phyloP scores from a whole-genome alignment of 352 stramenopile species.

The Pythium volutum region DNA sequence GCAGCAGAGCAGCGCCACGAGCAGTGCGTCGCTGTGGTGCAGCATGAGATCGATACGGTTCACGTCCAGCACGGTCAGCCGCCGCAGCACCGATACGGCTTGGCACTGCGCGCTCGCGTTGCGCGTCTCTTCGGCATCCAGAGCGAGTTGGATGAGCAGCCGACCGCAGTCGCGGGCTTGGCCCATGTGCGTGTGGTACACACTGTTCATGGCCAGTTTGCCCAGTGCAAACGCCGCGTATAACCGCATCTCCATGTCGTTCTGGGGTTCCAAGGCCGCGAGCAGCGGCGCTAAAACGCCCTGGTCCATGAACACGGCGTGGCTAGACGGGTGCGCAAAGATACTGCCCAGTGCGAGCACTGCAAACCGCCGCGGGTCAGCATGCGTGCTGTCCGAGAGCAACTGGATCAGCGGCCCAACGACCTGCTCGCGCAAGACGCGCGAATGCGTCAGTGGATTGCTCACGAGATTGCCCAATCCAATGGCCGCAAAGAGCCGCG shows the following conservation, averaged over 20 bases:
- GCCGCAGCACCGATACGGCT: slow-evolving; percentile 87
- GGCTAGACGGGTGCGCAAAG: slow-evolving; percentile 58
- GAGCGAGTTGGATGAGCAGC: slow-evolving; percentile 51
- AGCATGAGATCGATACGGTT: slow-evolving; percentile 85
- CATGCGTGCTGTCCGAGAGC: slow-evolving; percentile 32
- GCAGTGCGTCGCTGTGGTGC: slow-evolving; percentile 44
- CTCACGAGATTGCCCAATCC: slow-evolving; percentile 90
- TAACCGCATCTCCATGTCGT: slow-evolving; percentile 91
- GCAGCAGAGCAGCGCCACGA: slow-evolving; percentile 51
- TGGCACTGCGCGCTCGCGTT: slow-evolving; percentile 81
- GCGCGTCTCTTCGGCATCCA: slow-evolving; percentile 41
- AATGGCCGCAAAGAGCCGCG: slow-evolving; percentile 85
- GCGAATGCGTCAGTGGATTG: slow-evolving; percentile 77
- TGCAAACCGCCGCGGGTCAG: slow-evolving; percentile 74
- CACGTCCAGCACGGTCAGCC: slow-evolving; percentile 75
- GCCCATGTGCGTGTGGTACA: slow-evolving; percentile 63
- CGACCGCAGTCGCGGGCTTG: slow-evolving; percentile 45
- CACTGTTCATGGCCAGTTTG: slow-evolving; percentile 88
- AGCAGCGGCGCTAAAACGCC: slow-evolving; percentile 74
- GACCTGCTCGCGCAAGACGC: slow-evolving; percentile 61
- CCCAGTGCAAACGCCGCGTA: slow-evolving; percentile 92
- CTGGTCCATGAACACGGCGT: slow-evolving; percentile 65
- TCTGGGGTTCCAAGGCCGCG: slow-evolving; percentile 46
- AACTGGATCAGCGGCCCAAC: slow-evolving; percentile 57
- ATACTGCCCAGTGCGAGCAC: slow-evolving; percentile 85